Base-by-base conservation (phyloP, 345 rosid species). In the Citrus sp. region DNA sequence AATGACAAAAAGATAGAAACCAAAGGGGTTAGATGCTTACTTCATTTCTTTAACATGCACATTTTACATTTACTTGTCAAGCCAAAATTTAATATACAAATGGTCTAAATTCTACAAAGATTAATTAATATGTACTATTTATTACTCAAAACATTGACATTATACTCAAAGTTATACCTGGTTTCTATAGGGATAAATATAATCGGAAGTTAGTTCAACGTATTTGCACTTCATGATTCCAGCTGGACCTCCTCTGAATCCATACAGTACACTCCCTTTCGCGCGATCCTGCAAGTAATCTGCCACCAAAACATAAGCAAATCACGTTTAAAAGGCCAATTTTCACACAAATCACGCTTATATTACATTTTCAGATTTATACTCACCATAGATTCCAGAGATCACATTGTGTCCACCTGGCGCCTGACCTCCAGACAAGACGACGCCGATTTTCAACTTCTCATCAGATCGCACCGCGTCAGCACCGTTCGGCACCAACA, bases 331-430 rank as follows among this genome's bases (percentile, higher is more conserved):
- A 3, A 35, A 60, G 51, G 19, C 14, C 22, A 27, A 3, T 2
- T 74, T 68, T 27, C 37, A 18, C 59, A 55, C 16, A 30, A 25
- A 42, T 30, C 40, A 42, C 25, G 22, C n/a, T 70, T 3, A 35
- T 4, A 60, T 25, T 38, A 27, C 59, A 30, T 9, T 32, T 34
- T 25, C 22, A 2, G 5, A 16, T 40, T 80, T 76, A 77, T 62
- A 27, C 92, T 85, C 78, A 97, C 99, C 99, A 54, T 84, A 97
- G 67, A 97, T 79, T 75, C 98, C 98, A 59, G 88, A 92, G 24
- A 97, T 94, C 59, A 97, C 99, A 87, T 97, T 97, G 89, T 94
- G 98, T 14, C 99, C 99, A 66, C 99, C 99, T 10, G 98, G 99
- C 18, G 99, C 98, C 82, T 97, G 99, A 55, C 99, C 99, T 49